These are phyloP conservation scores for Colletotrichum acutatum DNA, from an alignment of 2,329 filamentous ascomycete species.

Conservation along the genomic window DNA sequence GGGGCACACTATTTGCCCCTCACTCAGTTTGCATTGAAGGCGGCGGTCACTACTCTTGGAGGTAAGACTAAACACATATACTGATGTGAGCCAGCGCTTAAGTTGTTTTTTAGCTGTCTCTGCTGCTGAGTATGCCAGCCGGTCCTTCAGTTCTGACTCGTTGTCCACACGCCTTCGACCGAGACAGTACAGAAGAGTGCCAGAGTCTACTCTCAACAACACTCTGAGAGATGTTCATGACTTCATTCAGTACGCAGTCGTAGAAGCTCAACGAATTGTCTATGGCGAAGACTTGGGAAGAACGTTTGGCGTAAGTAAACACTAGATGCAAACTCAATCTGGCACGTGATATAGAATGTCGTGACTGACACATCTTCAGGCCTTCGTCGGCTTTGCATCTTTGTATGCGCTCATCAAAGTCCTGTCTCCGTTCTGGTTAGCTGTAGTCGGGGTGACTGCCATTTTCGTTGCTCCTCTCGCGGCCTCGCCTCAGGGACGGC, in stretches of 20 bases:
- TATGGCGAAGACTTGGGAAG: conserved; percentile 17
- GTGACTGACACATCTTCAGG: neutral
- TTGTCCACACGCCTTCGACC: conserved; percentile 17
- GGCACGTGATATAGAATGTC: too few relatives aligned
- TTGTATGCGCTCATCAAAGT: conserved; percentile 9
- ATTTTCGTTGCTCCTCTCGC: conserved; percentile 20
- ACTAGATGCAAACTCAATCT: neutral
- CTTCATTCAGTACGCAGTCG: conserved; percentile 7
- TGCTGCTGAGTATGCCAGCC: conserved; percentile 17
- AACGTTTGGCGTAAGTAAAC: conserved; percentile 13
- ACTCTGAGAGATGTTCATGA: conserved; percentile 22
- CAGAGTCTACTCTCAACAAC: conserved; percentile 18
- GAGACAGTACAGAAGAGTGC: neutral
- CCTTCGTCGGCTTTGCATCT: neutral
- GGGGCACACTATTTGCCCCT: conserved; percentile 19
- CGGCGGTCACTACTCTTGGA: conserved; percentile 12
- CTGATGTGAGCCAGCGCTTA: too few relatives aligned
- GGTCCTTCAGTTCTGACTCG: conserved; percentile 6
- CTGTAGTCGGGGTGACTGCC: conserved; percentile 4
- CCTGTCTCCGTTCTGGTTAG: conserved; percentile 15
- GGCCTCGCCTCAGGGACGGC: neutral
- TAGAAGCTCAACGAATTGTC: conserved; percentile 4
- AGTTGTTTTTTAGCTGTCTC: neutral
- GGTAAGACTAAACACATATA: neutral
- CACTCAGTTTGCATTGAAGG: conserved; percentile 17